Base-by-base conservation (phyloP, 257 asterid genomes). In the Coffea eugenioides region DNA sequence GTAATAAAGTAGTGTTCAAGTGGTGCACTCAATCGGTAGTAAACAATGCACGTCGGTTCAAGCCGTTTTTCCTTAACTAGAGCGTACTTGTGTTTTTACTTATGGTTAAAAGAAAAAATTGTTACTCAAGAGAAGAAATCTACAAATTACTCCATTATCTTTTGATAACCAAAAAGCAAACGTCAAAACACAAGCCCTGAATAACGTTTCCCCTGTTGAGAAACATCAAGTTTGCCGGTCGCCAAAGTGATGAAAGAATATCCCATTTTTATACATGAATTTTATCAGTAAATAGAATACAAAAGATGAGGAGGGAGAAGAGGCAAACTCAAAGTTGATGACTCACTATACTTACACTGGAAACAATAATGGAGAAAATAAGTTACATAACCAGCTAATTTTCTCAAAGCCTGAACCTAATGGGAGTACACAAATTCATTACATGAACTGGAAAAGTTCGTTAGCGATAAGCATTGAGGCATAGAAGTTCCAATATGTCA, bases 371-470 rank as follows among this genome's bases (percentile, higher is more conserved):
- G 57, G 69, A n/a, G 65, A 76, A 76, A 76, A 76, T 76, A 76
- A 76, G 72, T 76, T 76, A 76, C 72, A 76, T n/a, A 23, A 41
- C 45, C 79, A 36, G 79, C 57, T 62, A 5, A 62, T 5, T n/a
- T 62, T 34, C 39, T 12, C 45, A 62, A 76, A 62, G 25, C 14
- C 36, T 16, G 23, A 27, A 27, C 27, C 71, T 54, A 36, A 51
- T 36, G 69, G 15, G 27, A 39, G 52, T 49, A 49, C 27, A 59
- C n/a, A 36, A 21, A 10, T 75, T 57, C 51, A 61, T 61, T 61
- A 61, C 27, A 27, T 23, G 34, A 73, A 76, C 20, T 57, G 43
- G 14, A 62, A 48, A 64, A 9, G 5, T 13, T 77, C 73, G 48
- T 51, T 48, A 65, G 49, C 80, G 46, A 41, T 21, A 23, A 23